Base-by-base conservation (phyloP, 2,329 filamentous ascomycete species). In the Venturia oleaginea region DNA sequence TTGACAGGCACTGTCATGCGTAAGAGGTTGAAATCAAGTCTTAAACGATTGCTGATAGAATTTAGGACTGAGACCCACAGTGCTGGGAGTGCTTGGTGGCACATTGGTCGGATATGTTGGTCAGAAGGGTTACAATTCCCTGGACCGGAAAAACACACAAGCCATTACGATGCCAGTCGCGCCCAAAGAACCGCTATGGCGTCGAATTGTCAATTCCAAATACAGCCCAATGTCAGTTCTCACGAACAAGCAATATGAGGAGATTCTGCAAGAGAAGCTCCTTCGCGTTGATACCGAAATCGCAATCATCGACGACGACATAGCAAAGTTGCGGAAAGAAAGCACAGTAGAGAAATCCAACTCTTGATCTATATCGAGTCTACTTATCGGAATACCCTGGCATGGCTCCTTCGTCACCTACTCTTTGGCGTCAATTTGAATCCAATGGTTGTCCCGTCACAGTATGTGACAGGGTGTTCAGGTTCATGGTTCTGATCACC, bases 281-380 rank as follows among this genome's bases (percentile, higher is more conserved):
- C 73, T 93, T 32, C 82, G 80, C 67, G 77, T 93, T 3, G 87
- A 94, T 68, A 88, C 84, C 0, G 88, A 93, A 67, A 91, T 94
- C 73, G 86, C 89, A 0, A 74, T 94, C 5, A 80, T 93, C 42
- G 89, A 94, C 70, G 90, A 93, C 63, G 86, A 85, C 70, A 90
- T 94, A 68, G 82, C 80, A 59, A 79, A 76, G 46, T 71, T 86
- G 34, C 78, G 76, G 68, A 71, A 48, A 32, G 62, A 40, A 11
- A 30, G 19, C 22, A 34, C 6, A 19, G 19, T 22, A 62, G 24
- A 27, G 17, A 48, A 37, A 60, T 64, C 63, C 22, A 59, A 64
- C 32, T 10, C 10, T 38, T 40, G n/a, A 38, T 19, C 38, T 13
- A 34, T 4, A 22, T 37, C 22, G 17, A 10, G n/a, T 17, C 13